Evolutionary conservation across 768 basidiomycete genomes (phyloP), one percentile per base, ranked within the genome.

Genomic region (Tylopilus felleus): DNA sequence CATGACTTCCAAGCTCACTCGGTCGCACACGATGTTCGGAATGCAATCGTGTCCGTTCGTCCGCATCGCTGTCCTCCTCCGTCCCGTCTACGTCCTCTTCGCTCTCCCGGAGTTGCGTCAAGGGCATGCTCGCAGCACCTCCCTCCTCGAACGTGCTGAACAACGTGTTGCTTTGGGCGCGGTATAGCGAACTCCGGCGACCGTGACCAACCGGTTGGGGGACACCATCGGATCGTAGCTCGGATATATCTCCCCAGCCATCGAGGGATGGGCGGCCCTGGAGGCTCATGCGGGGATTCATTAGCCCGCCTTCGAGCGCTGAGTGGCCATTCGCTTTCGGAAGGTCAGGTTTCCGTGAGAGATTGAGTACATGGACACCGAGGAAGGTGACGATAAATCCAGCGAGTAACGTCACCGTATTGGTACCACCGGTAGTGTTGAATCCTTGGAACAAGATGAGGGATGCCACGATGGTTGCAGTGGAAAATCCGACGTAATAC

Each of bases 381-480:
- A 97, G 80, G 76, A 97, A 98, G 48, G 93, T 99, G 63, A 92
- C 84, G 61, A 88, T 74, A 72, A 98, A 96, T 41, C 97, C 97
- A 47, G 84, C 81, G 52, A 98, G 75, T 28, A 99, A 84, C 2
- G 93, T 95, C 28, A 95, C 63, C 29, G 91, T 93, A 68, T 93
- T 90, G 22, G 82, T 80, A 13, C 82, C 85, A 55, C 83, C 85
- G 25, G 85, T 83, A 6, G 93, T 98, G 74, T 98, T 93, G 77
- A 98, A 89, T 0, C 97, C 97, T 76, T 94, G 90, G 80, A 98
- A 98, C 57, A 99, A 81, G 63, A 99, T 96, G 55, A 97, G 81
- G 56, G 93, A 97, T 0, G 97, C 93, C 40, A 97, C 77, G 65
- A 96, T 88, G 44, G 95, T 98, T 5, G 88, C 87, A 2, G 90